Conservation (phyloP, 805 yeast species). For the Nakazawaea molendinolei region DNA sequence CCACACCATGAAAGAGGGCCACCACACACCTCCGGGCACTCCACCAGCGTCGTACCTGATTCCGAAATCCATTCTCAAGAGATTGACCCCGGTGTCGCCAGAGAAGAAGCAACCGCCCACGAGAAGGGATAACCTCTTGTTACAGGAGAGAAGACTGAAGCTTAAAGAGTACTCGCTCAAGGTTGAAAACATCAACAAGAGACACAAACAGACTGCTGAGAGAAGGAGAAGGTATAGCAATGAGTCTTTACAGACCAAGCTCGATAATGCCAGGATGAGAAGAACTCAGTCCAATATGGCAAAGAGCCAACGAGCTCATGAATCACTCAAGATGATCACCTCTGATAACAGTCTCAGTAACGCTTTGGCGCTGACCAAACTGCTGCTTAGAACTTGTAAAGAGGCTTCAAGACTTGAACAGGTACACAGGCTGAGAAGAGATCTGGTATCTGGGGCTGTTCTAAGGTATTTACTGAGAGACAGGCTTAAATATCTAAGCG, state of each 20-base stretch:
- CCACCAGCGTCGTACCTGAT: background rate
- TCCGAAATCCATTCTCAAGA: constrained; percentile 5
- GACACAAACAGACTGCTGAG: constrained; percentile 3
- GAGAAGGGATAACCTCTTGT: background rate
- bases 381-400: background rate
- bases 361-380: constrained; percentile 3
- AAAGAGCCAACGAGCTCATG: constrained; percentile 7
- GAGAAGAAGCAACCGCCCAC: constrained; percentile 1
- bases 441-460: too few species aligned
- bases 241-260: constrained; percentile 1
- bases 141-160: background rate
- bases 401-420: background rate
- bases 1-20: background rate
- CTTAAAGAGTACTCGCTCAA: constrained; percentile 2
- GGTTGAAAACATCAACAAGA: background rate
- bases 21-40: background rate
- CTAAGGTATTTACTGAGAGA: too few species aligned
- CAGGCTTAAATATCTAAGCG: background rate
- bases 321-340: background rate
- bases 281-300: background rate
- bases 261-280: constrained; percentile 5
- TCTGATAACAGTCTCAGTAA: background rate
- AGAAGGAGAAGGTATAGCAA: constrained; percentile 6
- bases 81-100: constrained; percentile 11
- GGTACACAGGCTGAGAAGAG: background rate